Evolutionary conservation across 805 yeast species (phyloP), one percentile per base, ranked within the genome.

Genomic region (Cyberlindnera lachancei): DNA sequence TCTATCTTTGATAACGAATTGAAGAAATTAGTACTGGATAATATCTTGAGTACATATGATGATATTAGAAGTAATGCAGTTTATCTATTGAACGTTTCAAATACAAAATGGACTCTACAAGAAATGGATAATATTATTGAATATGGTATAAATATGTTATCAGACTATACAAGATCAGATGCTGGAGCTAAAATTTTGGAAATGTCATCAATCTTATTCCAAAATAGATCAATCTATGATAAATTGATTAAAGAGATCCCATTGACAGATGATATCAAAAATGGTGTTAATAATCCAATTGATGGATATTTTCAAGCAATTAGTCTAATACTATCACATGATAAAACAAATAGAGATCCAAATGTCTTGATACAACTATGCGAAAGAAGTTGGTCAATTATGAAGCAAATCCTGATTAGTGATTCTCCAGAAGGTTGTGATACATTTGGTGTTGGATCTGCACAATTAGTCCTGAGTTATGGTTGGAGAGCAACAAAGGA

Each of bases 401-500:
- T 59, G 2, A 56, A 50, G 33, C 59, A 64, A 1, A 61, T 78
- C 10, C 56, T 86, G 24, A 68, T 77, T 22, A 75, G 75, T 45
- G 86, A 79, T 43, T 73, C 88, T 0, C 82, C 86, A 0, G 86
- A 78, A 46, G 83, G 85, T 1, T 68, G 72, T 42, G 46, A 75
- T 12, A 64, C 53, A 29, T 58, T 68, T 27, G 63, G 63, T 21
- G 61, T 56, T 15, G 55, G 58, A 3, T 50, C 62, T 11, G 63
- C 64, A 23, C 78, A 71, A 44, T 46, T 68, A 7, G 61, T 78
- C 8, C 58, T 73, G 10, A 79, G 81, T 44, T 84, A 75, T 48
- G 72, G 86, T 3, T 88, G 95, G 90, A 74, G 92, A 56, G 72
- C 88, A 0, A 63, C 85, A 6, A 84, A 84, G 45, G 96, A 87